Base-by-base conservation (phyloP, 2,329 filamentous ascomycete genomes). In the Clonostachys rhizophaga region DNA sequence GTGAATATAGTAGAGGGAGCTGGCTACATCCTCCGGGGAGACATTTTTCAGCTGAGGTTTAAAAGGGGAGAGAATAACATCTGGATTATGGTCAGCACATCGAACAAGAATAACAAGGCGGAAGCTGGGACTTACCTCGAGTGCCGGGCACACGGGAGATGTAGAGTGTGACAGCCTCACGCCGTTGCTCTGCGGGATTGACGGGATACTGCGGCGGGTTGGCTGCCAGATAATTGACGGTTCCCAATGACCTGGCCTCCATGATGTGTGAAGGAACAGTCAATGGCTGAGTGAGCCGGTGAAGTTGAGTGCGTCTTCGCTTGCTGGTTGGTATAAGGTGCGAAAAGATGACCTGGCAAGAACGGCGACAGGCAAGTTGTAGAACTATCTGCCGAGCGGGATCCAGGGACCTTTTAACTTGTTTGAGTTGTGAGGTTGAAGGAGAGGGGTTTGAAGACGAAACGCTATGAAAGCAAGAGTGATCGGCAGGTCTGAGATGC, bases 141-240 rank as follows among this genome's bases (percentile, higher is more conserved):
- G 88, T 95, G 18, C 92, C 92, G 2, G 94, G 94, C 1, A 99
- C 92, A 54, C 92, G 78, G 35, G 92, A 90, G 54, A 99, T 95
- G 68, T 99, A 99, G 39, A 99, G 78, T 3, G 85, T 83, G 44
- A 97, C 67, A 5, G 89, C 83, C 44, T 89, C 82, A 52, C 85
- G 79, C 52, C 74, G 79, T 56, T 78, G 71, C 55, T 86, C 83
- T 4, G 83, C 81, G 6, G 89, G 87, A 60, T 89, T 89, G 58
- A 86, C 79, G 44, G 90, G 89, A 64, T 95, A 94, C 57, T 84
- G 79, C 42, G 94, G 92, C 40, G 92, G 94, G 58, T 95, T 90
- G 45, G 87, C 80, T 52, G 94, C 92, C 52, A 96, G 79, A 40
- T 79, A 72, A 54, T 89, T 94, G 53, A 99, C 78, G 46, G 83